phyloP scores from a whole-genome alignment of 2,329 filamentous ascomycete genomes.

The Fusarium sp. region DNA sequence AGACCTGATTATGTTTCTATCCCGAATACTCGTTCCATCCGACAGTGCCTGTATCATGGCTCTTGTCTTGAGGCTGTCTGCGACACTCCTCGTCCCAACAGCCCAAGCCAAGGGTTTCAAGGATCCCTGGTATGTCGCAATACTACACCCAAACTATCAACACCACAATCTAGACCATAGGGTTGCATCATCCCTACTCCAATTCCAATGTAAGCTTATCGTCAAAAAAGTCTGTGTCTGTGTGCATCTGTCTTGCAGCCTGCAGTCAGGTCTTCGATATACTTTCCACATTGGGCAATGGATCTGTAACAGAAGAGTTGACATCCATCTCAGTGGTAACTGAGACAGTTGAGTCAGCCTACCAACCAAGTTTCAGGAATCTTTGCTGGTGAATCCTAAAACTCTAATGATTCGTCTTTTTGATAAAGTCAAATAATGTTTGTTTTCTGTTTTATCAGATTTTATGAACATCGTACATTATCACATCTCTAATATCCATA shows the following conservation, averaged over 20 bases:
- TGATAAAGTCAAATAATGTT: conserved; percentile 1
- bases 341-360: conserved; percentile 36
- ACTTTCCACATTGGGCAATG: conserved; percentile 31
- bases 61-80: conserved; percentile 24
- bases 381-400: conserved; percentile 4
- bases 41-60: conserved; percentile 31
- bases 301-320: conserved; percentile 28
- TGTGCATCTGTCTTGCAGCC: conserved; percentile 16
- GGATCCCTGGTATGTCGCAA: conserved; percentile 25
- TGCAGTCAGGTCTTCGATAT: conserved; percentile 11
- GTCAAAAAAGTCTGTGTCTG: conserved; percentile 6
- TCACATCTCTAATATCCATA: not conserved
- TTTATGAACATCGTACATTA: not conserved
- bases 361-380: conserved; percentile 14
- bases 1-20: not conserved
- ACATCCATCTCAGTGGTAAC: conserved; percentile 34
- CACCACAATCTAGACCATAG: conserved; percentile 1
- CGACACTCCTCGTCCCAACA: conserved; percentile 31
- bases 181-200: conserved; percentile 1
- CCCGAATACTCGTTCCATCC: conserved; percentile 4
- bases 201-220: conserved; percentile 8
- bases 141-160: conserved; percentile 3
- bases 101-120: conserved; percentile 29
- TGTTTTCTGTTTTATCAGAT: conserved; percentile 9
- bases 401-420: not conserved